Percentiles rank a stretch among this genome's conserved stretches.
Conservation (phyloP, 2,329 filamentous ascomycete genomes). For the Monilinia fructigena region DNA sequence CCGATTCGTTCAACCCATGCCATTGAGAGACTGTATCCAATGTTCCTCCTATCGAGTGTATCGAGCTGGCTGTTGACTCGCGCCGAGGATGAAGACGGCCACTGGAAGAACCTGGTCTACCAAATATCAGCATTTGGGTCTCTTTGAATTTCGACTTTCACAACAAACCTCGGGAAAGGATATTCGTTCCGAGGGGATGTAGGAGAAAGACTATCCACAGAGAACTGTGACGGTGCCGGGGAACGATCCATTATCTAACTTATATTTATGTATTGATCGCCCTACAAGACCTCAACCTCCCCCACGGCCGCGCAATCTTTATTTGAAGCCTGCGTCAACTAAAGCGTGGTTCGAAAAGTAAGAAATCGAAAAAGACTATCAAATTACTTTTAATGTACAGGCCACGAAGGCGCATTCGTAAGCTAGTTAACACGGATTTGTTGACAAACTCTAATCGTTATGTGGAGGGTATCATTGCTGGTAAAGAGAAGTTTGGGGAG, state of each 20-base stretch:
- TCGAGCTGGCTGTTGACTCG: slow-evolving; percentile 83
- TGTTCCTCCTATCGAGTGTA: slow-evolving; percentile 81
- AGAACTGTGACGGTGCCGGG: slow-evolving; percentile 46
- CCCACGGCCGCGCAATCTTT: slow-evolving; percentile 26
- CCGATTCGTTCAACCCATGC: slow-evolving; percentile 66
- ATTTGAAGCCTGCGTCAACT: neutral
- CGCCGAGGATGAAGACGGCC: slow-evolving; percentile 56
- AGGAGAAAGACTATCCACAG: slow-evolving; percentile 48
- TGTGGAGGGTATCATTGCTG: slow-evolving; percentile 40
- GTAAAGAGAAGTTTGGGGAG: slow-evolving; percentile 15
- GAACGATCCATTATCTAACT: slow-evolving; percentile 42
- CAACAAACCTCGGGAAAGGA: slow-evolving; percentile 54
- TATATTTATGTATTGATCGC: slow-evolving; percentile 20
- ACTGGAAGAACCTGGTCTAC: slow-evolving; percentile 38
- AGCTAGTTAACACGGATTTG: slow-evolving; percentile 27
- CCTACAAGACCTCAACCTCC: slow-evolving; percentile 32
- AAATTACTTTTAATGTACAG: slow-evolving; percentile 15
- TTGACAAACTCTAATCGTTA: slow-evolving; percentile 34
- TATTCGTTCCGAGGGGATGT: slow-evolving; percentile 47
- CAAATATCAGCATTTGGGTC: slow-evolving; percentile 44
- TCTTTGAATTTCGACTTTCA: slow-evolving; percentile 41
- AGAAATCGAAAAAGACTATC: neutral
- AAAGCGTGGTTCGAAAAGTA: neutral
- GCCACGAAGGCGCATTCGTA: slow-evolving; percentile 32
- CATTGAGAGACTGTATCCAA: slow-evolving; percentile 65